A percentile compares a stretch with the other conserved stretches of the same genome.
These are phyloP conservation scores for Calonectria henricotiae DNA, from an alignment of 2,329 filamentous ascomycete genomes.

Conservation along the genomic window DNA sequence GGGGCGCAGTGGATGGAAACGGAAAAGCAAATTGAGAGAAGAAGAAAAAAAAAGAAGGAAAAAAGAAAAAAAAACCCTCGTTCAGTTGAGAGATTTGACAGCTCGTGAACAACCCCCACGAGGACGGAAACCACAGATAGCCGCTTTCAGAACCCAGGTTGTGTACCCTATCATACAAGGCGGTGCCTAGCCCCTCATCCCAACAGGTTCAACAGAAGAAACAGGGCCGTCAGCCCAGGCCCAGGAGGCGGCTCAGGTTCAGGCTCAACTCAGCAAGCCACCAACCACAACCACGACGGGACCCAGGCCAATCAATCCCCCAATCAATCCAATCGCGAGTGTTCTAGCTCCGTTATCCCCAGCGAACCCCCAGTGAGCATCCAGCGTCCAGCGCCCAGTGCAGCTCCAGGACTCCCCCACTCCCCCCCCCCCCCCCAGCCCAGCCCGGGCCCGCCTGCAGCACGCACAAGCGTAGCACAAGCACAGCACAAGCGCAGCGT, in stretches of 20 bases:
- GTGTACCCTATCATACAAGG: not conserved
- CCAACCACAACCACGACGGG: constrained; percentile 3
- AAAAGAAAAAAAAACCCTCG: not conserved
- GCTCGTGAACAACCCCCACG: not conserved
- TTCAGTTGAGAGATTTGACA: not conserved
- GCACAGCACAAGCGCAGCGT: not conserved
- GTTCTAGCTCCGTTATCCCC: not conserved
- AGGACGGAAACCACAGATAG: not conserved
- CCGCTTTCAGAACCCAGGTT: not conserved
- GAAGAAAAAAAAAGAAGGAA: constrained; percentile 3
- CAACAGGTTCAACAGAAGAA: not conserved
- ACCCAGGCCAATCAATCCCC: not conserved
- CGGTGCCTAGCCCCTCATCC: constrained; percentile 14
- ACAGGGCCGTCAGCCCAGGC: not conserved
- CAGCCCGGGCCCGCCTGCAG: constrained; percentile 13
- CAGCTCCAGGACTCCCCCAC: not conserved
- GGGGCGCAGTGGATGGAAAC: not conserved
- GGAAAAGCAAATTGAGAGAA: not conserved
- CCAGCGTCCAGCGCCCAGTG: not conserved
- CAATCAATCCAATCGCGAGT: not conserved
- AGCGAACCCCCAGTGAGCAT: not conserved
- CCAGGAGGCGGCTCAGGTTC: constrained; percentile 16
- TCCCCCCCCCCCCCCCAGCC: constrained; percentile 1
- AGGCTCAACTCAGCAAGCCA: constrained; percentile 7
- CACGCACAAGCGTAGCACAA: constrained; percentile 9